Evolutionary conservation across 2,329 filamentous ascomycete species (phyloP), one percentile per base, ranked within the genome.

Genomic region (Atkinsonella hypoxylon): DNA sequence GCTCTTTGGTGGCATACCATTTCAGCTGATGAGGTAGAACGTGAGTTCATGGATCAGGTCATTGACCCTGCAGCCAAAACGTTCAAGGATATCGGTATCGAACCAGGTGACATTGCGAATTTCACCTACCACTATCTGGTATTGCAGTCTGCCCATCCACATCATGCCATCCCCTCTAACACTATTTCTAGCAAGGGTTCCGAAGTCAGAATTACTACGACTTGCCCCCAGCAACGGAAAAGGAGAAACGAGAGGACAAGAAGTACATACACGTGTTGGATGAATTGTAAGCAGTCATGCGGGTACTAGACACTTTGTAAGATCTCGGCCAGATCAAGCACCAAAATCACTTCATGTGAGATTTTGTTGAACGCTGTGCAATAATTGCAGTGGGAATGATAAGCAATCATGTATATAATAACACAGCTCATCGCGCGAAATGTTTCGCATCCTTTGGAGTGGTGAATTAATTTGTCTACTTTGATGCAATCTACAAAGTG

Each of bases 261-360:
- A 93, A 96, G 77, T 98, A 95, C 68, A 74, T 97, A 67, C 93
- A 98, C 68, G 90, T 98, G 54, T 74, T 89, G 64, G 88, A 95
- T 67, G 85, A 93, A 68, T 81, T 89, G 76, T 93, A 83, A 48
- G 20, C 15, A 39, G 31, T 9, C 8, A 5, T 26, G n/a, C 7
- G 18, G 5, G 15, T 36, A 6, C 10, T 7, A 38, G 10, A 40
- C 17, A 31, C 20, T 3, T 32, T 20, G 44, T 17, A 36, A 20
- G 17, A 26, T 7, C 26, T 26, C 26, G 7, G 26, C 26, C 7
- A 26, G 26, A 26, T 26, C 8, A 7, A 26, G 26, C 26, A 34
- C 18, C 31, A 36, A 15, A 20, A 32, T 46, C 30, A 38, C 34
- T 18, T 26, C 2, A 34, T 46, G 10, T 10, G 32, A 12, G 44